Evolutionary conservation across 1,284 basidiomycete species (phyloP).

Genomic region (Puccinia hordei): DNA sequence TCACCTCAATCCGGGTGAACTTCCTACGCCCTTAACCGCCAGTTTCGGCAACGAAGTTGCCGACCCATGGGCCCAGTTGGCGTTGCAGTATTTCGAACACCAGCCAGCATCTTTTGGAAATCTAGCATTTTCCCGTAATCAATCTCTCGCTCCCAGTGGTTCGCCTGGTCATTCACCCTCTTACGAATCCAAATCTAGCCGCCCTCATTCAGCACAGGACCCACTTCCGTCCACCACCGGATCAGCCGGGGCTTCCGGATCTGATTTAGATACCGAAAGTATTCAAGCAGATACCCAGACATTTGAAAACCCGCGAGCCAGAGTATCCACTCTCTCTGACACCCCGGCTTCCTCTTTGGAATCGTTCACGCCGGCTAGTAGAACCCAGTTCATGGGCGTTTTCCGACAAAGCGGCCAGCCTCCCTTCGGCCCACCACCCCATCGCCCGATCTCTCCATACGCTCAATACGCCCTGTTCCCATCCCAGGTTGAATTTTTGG

Average conservation of each 20-base stretch:
- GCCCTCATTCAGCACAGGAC: not conserved
- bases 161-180: constrained; percentile 1
- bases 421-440: not conserved
- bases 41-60: constrained; percentile 10
- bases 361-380: not conserved
- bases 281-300: not conserved
- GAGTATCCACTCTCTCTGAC: not conserved
- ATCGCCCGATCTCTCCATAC: constrained; percentile 3
- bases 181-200: constrained; percentile 4
- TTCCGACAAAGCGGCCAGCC: not conserved
- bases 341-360: not conserved
- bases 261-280: not conserved
- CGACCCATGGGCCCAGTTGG: not conserved
- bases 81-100: not conserved
- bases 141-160: not conserved
- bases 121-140: not conserved
- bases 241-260: not conserved
- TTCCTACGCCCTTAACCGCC: constrained; percentile 18
- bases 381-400: not conserved
- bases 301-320: not conserved
- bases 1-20: constrained; percentile 27
- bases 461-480: not conserved
- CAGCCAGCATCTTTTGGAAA: not conserved
- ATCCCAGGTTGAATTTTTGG: not conserved
- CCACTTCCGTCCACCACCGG: not conserved